A percentile compares a stretch with the other conserved stretches of the same genome.
phyloP scores from a whole-genome alignment of 2,329 filamentous ascomycete species.

The Neofusicoccum cordaticola region DNA sequence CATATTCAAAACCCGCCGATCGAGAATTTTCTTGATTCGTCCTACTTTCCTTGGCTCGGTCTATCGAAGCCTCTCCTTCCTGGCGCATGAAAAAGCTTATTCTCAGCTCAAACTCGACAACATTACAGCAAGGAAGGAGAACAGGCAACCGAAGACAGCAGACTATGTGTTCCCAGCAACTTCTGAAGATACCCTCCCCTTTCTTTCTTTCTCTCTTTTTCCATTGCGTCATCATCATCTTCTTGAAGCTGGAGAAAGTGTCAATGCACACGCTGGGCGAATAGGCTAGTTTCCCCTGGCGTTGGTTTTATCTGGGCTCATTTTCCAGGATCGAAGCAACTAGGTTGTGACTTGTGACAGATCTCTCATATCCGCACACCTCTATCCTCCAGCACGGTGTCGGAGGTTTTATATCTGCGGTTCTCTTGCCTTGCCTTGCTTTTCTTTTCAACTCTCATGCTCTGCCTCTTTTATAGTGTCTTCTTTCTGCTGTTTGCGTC shows the following conservation, averaged over 20 bases:
- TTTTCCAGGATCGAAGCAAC: no score
- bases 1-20: background rate
- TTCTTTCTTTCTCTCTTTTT: background rate
- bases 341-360: no score
- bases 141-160: background rate
- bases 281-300: background rate
- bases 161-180: background rate
- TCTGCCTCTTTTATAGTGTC: background rate
- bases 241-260: background rate
- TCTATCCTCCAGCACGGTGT: background rate
- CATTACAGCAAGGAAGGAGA: background rate
- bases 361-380: no score
- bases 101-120: background rate
- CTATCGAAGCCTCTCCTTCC: background rate
- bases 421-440: background rate
- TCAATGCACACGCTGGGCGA: background rate
- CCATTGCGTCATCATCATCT: background rate
- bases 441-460: background rate
- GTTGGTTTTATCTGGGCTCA: background rate
- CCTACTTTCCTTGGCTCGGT: background rate
- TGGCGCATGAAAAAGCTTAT: background rate
- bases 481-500: background rate
- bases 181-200: conserved; percentile 9
- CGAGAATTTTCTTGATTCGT: background rate
- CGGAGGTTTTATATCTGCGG: background rate